Evolutionary conservation across 164 flowering plant genomes (phyloP), one percentile per base, ranked within the genome.

Genomic region (Sedum album): DNA sequence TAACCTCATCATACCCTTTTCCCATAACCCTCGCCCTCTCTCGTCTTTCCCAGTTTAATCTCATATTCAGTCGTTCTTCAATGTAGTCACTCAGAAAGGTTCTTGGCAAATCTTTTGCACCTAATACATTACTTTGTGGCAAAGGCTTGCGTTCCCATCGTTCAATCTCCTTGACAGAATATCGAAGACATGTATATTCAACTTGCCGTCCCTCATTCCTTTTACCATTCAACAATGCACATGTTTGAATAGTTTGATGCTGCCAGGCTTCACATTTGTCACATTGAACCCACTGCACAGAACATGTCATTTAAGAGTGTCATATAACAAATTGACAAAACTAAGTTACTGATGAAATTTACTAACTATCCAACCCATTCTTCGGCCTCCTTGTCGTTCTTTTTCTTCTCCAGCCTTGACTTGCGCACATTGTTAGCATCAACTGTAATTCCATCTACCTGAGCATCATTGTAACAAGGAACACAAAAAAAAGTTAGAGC

Each of bases 261-360:
- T 94, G 99, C 99, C 99, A 94, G 65, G 92, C 92, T 80, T 88
- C 96, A 83, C 99, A 94, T 64, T 87, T 94, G 73, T 88, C 97
- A 76, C 99, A 94, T 82, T 91, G 97, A 72, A 91, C 99, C 99
- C 99, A 94, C 99, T 94, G 91, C 76, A 82, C 10, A 91, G 96
- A 7, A 11, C 46, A 41, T 4, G 10, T 4, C 46, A 41, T 6
- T 9, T 41, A 41, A 41, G 14, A 41, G 46, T 6, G 39, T 36
- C 39, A 36, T 36, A 36, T 36, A 35, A 35, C 7, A 41, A 6
- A 11, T 41, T 4, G 46, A 41, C 1, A 5, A 41, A 41, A 41
- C 15, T 6, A 41, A 41, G 13, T 1, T 1, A 41, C 13, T 4
- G 46, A 41, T 41, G 46, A 41, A 41, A 36, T n/a, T n/a, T n/a